These are phyloP conservation scores for Lactarius evosmus DNA, from an alignment of 768 basidiomycete species.

Conservation along the genomic window DNA sequence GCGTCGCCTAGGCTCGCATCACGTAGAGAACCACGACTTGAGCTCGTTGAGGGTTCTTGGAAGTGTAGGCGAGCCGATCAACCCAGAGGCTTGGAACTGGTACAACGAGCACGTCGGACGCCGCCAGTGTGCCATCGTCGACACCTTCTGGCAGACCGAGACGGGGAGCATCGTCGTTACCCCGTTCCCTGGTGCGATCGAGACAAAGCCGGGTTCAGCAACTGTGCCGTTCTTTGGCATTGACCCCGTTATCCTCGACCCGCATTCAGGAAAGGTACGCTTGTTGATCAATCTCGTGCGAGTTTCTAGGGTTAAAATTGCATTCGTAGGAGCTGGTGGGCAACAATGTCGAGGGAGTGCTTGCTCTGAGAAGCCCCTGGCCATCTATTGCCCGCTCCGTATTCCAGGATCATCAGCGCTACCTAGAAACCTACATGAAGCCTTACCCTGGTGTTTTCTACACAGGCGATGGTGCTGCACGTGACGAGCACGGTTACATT, in stretches of 20 bases:
- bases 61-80: conserved; percentile 96
- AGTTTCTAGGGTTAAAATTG: neutral
- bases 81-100: conserved; percentile 99
- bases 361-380: conserved; percentile 86
- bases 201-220: conserved; percentile 94
- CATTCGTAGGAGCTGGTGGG: conserved; percentile 58
- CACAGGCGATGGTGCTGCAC: conserved; percentile 95
- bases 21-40: conserved; percentile 81
- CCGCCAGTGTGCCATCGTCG: conserved; percentile 86
- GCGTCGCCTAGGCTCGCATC: conserved; percentile 78
- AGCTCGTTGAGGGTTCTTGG: conserved; percentile 83
- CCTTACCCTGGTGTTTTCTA: conserved; percentile 91
- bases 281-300: conserved; percentile 3
- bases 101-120: conserved; percentile 94
- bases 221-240: conserved; percentile 99
- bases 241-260: conserved; percentile 82
- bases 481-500: conserved; percentile 94
- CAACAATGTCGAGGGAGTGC: conserved; percentile 85
- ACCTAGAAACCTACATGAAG: conserved; percentile 74
- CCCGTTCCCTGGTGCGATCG: conserved; percentile 92
- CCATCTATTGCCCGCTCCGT: conserved; percentile 93
- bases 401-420: conserved; percentile 87
- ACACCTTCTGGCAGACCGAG: conserved; percentile 98
- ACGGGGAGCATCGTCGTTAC: conserved; percentile 95
- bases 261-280: conserved; percentile 64